phyloP scores from a whole-genome alignment of 2,329 filamentous ascomycete species.

The Xylariaceae sp. region DNA sequence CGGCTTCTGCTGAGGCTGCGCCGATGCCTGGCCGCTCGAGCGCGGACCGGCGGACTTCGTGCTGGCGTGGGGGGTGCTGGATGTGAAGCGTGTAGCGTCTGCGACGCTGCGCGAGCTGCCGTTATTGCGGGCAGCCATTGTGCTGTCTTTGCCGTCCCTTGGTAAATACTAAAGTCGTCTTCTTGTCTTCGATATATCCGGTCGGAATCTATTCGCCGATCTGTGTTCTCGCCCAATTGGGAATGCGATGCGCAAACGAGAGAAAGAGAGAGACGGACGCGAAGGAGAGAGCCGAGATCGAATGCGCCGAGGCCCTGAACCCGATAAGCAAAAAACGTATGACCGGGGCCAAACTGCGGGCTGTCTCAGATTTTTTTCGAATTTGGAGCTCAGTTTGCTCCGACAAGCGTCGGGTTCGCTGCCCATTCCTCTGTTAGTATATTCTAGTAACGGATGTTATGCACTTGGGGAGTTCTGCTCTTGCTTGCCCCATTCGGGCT shows the following conservation, averaged over 20 bases:
- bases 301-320: neutral
- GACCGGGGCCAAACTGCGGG: neutral
- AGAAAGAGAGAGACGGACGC: neutral
- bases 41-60: slow-evolving; percentile 47
- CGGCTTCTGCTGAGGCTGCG: slow-evolving; percentile 8
- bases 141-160: neutral
- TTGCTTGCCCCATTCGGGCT: neutral
- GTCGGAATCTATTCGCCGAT: neutral
- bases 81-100: slow-evolving; percentile 75
- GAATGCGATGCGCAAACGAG: neutral
- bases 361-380: neutral
- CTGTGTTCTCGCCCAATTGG: neutral
- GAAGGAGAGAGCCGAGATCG: neutral
- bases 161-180: too few species aligned
- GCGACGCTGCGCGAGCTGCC: slow-evolving; percentile 60
- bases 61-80: slow-evolving; percentile 64
- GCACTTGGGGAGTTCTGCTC: neutral
- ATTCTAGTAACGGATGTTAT: neutral
- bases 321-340: neutral
- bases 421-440: neutral
- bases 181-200: neutral
- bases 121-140: slow-evolving; percentile 16
- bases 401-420: neutral
- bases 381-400: neutral
- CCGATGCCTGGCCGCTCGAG: slow-evolving; percentile 14